Conservation (phyloP, 345 rosid genomes). For the Linum tenue region DNA sequence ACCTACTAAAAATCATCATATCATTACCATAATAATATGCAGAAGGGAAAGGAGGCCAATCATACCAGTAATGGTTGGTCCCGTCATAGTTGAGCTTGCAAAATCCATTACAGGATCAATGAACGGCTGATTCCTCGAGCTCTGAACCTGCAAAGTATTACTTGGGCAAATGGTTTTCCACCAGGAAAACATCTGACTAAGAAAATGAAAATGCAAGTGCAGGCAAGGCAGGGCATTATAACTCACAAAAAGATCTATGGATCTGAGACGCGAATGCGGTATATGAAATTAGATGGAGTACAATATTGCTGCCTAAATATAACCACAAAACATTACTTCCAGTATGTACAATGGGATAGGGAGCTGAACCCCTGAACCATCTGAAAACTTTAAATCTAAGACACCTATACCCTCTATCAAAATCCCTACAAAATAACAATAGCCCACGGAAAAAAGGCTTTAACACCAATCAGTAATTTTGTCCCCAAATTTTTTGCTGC, state of each 20-base stretch:
- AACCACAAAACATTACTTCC: background rate
- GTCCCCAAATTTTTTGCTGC: slow-evolving; percentile 19
- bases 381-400: background rate
- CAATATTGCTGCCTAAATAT: slow-evolving; percentile 16
- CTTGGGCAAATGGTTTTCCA: background rate
- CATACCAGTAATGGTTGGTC: background rate
- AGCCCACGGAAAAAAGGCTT: background rate
- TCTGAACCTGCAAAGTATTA: background rate
- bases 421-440: slow-evolving; percentile 9
- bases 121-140: background rate
- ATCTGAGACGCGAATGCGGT: slow-evolving; percentile 6
- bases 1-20: background rate
- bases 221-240: too few species aligned
- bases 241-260: background rate
- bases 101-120: too few species aligned
- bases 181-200: background rate
- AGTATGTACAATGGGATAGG: slow-evolving; percentile 22
- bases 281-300: slow-evolving; percentile 9
- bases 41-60: background rate
- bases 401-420: slow-evolving; percentile 14
- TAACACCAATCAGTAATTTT: slow-evolving; percentile 6
- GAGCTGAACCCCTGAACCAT: slow-evolving; percentile 14
- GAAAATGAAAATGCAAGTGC: background rate
- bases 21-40: background rate
- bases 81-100: too few species aligned